Conservation (phyloP, 768 basidiomycete species). For the Crepidotus variabilis region DNA sequence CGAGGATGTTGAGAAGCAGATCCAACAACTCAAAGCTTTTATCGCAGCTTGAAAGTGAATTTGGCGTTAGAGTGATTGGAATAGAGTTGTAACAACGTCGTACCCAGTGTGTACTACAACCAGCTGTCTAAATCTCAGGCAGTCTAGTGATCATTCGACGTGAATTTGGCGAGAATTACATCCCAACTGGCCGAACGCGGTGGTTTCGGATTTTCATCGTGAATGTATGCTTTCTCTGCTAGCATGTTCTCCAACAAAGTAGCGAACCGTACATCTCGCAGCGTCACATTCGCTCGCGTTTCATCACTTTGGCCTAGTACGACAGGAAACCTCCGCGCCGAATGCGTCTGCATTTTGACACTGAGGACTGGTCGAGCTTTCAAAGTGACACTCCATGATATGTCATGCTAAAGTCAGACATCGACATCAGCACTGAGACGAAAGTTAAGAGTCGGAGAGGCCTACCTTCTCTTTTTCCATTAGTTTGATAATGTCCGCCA, state of each 20-base stretch:
- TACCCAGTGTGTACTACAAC: no score
- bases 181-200: background rate
- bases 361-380: constrained; percentile 10
- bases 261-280: constrained; percentile 49
- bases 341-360: constrained; percentile 22
- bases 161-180: background rate
- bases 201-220: background rate
- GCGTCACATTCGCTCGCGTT: constrained; percentile 38
- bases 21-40: constrained; percentile 11
- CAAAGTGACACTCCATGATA: constrained; percentile 11
- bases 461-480: constrained; percentile 17
- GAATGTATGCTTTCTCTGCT: background rate
- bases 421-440: background rate
- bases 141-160: no score
- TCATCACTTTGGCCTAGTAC: background rate
- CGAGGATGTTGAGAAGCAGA: constrained; percentile 9
- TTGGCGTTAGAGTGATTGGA: background rate
- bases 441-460: background rate
- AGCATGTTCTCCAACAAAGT: constrained; percentile 31
- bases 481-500: constrained; percentile 13
- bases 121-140: no score
- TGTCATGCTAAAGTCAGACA: constrained; percentile 19
- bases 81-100: background rate
- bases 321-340: constrained; percentile 9
- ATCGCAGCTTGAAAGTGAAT: constrained; percentile 1